phyloP scores from a whole-genome alignment of 1,284 basidiomycete genomes.

The Grifola frondosa region DNA sequence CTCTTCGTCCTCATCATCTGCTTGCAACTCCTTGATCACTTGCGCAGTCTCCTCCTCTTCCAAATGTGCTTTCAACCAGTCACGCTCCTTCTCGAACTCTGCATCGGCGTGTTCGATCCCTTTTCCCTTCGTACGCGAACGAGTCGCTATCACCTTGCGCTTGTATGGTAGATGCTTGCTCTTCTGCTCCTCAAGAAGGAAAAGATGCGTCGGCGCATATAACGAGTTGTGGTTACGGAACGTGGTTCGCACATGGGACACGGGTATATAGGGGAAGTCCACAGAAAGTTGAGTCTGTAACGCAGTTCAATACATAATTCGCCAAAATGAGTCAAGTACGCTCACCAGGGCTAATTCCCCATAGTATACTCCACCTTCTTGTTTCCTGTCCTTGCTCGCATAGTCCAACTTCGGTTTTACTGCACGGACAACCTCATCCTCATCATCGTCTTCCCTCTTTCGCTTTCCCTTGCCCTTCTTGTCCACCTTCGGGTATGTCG shows the following conservation, averaged over 20 bases:
- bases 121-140: slow-evolving; percentile 40
- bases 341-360: slow-evolving; percentile 49
- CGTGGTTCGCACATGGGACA: slow-evolving; percentile 44
- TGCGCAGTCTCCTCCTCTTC: slow-evolving; percentile 33
- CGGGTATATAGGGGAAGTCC: slow-evolving; percentile 60
- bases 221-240: slow-evolving; percentile 41
- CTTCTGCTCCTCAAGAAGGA: slow-evolving; percentile 39
- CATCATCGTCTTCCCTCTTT: slow-evolving; percentile 35
- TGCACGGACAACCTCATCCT: slow-evolving; percentile 12
- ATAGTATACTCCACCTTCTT: slow-evolving; percentile 45
- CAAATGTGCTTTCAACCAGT: slow-evolving; percentile 41
- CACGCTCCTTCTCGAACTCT: slow-evolving; percentile 41
- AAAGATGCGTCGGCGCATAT: slow-evolving; percentile 61
- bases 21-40: slow-evolving; percentile 31
- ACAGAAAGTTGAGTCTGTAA: slow-evolving; percentile 49
- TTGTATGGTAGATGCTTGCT: slow-evolving; percentile 38
- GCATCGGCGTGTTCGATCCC: slow-evolving; percentile 26
- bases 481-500: slow-evolving; percentile 58
- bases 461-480: slow-evolving; percentile 52
- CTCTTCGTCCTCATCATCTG: slow-evolving; percentile 43
- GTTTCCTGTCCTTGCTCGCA: slow-evolving; percentile 40
- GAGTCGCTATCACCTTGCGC: slow-evolving; percentile 37
- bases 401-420: slow-evolving; percentile 52
- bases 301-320: too few relatives aligned
- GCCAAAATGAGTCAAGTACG: slow-evolving; percentile 1